phyloP scores from a whole-genome alignment of 306 rosid genomes.

The Trifolium subterraneum region DNA sequence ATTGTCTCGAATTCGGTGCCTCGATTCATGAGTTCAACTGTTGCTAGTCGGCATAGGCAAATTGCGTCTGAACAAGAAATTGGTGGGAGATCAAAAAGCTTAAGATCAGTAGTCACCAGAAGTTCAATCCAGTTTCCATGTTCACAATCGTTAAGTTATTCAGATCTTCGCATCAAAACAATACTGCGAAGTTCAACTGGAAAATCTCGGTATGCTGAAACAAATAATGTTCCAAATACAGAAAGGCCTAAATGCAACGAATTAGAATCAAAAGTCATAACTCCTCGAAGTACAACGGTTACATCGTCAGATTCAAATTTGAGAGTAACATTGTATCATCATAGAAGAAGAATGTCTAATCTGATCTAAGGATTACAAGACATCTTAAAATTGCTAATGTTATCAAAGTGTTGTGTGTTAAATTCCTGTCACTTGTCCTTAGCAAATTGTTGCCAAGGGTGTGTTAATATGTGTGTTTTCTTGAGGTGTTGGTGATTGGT shows the following conservation, averaged over 20 bases:
- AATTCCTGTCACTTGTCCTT: constrained; percentile 29
- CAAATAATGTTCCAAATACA: constrained; percentile 41
- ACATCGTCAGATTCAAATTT: constrained; percentile 72
- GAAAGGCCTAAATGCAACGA: constrained; percentile 67
- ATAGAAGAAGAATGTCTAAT: constrained; percentile 88
- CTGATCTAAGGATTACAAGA: constrained; percentile 48
- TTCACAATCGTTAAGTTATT: constrained; percentile 73
- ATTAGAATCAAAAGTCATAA: constrained; percentile 47
- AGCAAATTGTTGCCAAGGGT: constrained; percentile 27
- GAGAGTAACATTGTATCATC: constrained; percentile 57
- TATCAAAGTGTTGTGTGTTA: constrained; percentile 37
- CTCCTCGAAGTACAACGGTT: constrained; percentile 56
- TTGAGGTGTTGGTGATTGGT: constrained; percentile 40
- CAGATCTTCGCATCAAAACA: constrained; percentile 67
- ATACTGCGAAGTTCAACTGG: constrained; percentile 53
- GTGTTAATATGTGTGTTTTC: constrained; percentile 37
- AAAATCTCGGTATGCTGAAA: constrained; percentile 63
- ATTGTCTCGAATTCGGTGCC: constrained; percentile 63
- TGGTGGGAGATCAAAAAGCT: constrained; percentile 52
- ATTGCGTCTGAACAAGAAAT: constrained; percentile 62
- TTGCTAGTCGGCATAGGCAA: constrained; percentile 88
- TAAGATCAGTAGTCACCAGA: constrained; percentile 53
- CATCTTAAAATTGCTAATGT: constrained; percentile 36
- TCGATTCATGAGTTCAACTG: constrained; percentile 94
- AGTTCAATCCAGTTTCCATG: constrained; percentile 74